Evolutionary conservation across 208 protist genomes (phyloP).

Genomic region (Leishmania tarentolae): DNA sequence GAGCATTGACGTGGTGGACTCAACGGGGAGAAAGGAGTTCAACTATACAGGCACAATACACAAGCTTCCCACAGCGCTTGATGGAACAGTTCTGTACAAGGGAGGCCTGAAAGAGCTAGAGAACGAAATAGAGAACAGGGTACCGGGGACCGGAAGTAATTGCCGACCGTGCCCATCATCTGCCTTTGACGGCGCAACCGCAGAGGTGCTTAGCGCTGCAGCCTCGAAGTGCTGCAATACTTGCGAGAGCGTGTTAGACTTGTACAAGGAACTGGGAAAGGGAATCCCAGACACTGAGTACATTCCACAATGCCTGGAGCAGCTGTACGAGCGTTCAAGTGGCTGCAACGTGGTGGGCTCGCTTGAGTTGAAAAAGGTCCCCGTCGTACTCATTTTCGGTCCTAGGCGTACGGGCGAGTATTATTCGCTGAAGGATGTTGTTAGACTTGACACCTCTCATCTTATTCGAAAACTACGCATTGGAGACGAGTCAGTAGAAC

Average conservation of each 20-base stretch:
- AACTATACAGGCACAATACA: constrained; percentile 64
- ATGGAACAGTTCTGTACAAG: constrained; percentile 35
- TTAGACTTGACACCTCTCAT: constrained; percentile 65
- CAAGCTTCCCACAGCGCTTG: constrained; percentile 46
- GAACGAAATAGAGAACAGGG: constrained; percentile 17
- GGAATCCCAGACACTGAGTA: constrained; percentile 29
- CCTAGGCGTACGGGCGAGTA: constrained; percentile 35
- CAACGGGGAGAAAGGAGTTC: constrained; percentile 44
- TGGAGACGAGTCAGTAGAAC: constrained; percentile 52
- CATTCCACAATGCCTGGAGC: constrained; percentile 67
- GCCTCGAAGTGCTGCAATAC: constrained; percentile 60
- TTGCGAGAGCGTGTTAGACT: constrained; percentile 55
- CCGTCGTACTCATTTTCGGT: constrained; percentile 75
- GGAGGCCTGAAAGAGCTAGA: constrained; percentile 18
- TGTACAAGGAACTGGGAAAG: constrained; percentile 33
- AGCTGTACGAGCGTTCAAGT: constrained; percentile 47
- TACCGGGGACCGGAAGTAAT: constrained; percentile 9
- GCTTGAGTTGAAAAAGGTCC: constrained; percentile 81
- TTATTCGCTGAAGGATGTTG: constrained; percentile 49
- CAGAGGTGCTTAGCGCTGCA: not conserved
- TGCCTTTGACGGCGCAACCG: constrained; percentile 2
- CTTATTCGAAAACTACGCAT: constrained; percentile 72
- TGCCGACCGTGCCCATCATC: constrained; percentile 56
- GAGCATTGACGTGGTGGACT: constrained; percentile 77
- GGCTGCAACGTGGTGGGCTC: constrained; percentile 81